Conservation (phyloP, 1,284 basidiomycete genomes). For the Leccinum angustisporum region DNA sequence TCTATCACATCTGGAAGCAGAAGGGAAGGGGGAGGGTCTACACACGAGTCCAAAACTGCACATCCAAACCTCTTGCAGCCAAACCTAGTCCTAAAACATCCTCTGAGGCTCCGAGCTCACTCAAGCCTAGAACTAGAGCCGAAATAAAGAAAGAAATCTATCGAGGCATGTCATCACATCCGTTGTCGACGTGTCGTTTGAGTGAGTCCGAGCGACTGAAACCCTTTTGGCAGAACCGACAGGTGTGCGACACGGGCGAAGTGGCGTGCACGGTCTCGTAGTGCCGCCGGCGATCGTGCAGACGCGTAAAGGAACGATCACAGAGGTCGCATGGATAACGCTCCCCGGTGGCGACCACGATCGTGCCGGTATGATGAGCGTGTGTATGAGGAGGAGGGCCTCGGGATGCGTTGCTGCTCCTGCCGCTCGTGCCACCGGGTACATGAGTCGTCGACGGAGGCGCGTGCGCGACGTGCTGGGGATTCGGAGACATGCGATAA, state of each 20-base stretch:
- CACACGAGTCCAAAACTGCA: conserved; percentile 17
- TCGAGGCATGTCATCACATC: conserved; percentile 58
- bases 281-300: conserved; percentile 77
- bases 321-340: conserved; percentile 69
- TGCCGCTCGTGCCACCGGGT: conserved; percentile 9
- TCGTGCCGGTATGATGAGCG: conserved; percentile 14
- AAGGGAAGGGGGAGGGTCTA: conserved; percentile 5
- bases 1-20: conserved; percentile 18
- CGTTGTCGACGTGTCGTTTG: conserved; percentile 65
- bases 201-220: conserved; percentile 66
- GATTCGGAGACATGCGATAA: conserved; percentile 39
- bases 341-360: conserved; percentile 41
- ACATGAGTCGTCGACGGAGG: conserved; percentile 19
- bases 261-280: conserved; percentile 70
- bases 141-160: conserved; percentile 23
- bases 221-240: conserved; percentile 67
- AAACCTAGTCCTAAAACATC: conserved; percentile 15
- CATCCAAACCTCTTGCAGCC: conserved; percentile 15
- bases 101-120: conserved; percentile 18
- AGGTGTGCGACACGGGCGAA: conserved; percentile 59
- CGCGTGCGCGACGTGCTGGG: conserved; percentile 36
- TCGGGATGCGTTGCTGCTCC: conserved; percentile 17
- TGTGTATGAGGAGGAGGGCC: conserved; percentile 15
- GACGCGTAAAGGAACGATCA: conserved; percentile 71
- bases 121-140: neutral